Percentiles rank a stretch among this genome's conserved stretches.
Conservation (phyloP, 768 basidiomycete genomes). For the Phlebiopsis flavidoalba region DNA sequence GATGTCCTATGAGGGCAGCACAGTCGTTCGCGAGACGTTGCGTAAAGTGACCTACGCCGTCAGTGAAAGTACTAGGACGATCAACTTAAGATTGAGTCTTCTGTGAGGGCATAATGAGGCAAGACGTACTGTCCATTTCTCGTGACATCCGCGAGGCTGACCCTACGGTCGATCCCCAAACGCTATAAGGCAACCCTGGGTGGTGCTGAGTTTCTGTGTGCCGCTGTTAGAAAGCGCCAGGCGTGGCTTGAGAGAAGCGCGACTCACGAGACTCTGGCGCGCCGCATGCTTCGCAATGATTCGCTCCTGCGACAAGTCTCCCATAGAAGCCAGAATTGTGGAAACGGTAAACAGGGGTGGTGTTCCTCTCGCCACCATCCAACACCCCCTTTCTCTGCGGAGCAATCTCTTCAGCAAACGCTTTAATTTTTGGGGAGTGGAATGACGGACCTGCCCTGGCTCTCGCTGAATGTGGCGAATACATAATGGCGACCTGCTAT, state of each 20-base stretch:
- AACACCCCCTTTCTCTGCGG: constrained; percentile 5
- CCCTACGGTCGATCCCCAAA: background rate
- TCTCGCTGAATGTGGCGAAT: constrained; percentile 10
- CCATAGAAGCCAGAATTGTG: constrained; percentile 2
- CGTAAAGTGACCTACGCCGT: constrained; percentile 2
- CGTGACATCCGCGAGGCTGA: background rate
- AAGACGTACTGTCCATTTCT: constrained; percentile 4
- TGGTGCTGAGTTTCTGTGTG: constrained; percentile 3
- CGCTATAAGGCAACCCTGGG: background rate
- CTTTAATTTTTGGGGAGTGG: background rate
- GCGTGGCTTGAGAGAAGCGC: background rate
- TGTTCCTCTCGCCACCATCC: constrained; percentile 6
- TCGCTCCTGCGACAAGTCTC: constrained; percentile 5
- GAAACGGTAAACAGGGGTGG: background rate
- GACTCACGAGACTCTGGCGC: constrained; percentile 7
- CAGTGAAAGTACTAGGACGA: constrained; percentile 4
- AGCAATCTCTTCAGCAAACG: background rate
- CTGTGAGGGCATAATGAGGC: background rate
- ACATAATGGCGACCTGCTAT: constrained; percentile 8
- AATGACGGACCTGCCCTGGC: constrained; percentile 6
- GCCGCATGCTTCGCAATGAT: constrained; percentile 11
- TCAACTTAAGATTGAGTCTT: background rate
- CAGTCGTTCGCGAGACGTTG: constrained; percentile 1
- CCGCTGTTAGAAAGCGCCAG: background rate
- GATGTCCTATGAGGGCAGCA: background rate